Base-by-base conservation (phyloP, 2,329 filamentous ascomycete genomes). In the Pseudogymnoascus sp. region DNA sequence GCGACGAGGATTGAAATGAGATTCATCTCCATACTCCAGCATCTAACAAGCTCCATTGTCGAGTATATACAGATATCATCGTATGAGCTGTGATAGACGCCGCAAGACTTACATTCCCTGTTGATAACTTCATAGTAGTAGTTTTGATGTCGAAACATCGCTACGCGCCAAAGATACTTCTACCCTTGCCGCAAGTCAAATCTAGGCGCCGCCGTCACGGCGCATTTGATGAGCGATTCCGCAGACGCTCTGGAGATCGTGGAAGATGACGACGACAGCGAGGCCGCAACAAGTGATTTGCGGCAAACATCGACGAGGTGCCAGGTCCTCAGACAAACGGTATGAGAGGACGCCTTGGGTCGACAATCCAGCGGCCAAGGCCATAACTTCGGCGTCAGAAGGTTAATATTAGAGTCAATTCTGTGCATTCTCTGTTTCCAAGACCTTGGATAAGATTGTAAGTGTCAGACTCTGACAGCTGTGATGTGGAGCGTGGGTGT, bases 341-440 rank as follows among this genome's bases (percentile, higher is more conserved):
- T 8, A 4, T 23, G 12, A 7, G 19, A 30, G 8, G 30, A 52
- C n/a, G 45, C 45, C 45, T 52, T 30, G 26, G 45, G 45, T 52
- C 45, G 45, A 52, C 45, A 30, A 52, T 30, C 12, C 45, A 52
- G 9, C 45, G 26, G 45, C 45, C 45, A 52, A 52, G 45, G 45
- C 45, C 45, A 52, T 52, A 30, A 23, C 26, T 52, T 30, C 26
- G 15, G 45, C 45, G 45, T 52, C 45, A 52, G 45, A 52, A 52
- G 45, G 26, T 52, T 52, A 52, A 52, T 52, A 52, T 52, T 52
- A 52, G 45, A 52, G 9, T 52, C 45, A 52, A 18, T 30, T 15
- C 45, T 52, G 9, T 52, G 26, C 45, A 30, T 2, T 30, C 45
- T 52, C 45, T 18, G 45, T 52, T 52, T 52, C 26, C 45, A 52